Base-by-base conservation (phyloP, 2,329 filamentous ascomycete species). In the Cordyceps cicadae region DNA sequence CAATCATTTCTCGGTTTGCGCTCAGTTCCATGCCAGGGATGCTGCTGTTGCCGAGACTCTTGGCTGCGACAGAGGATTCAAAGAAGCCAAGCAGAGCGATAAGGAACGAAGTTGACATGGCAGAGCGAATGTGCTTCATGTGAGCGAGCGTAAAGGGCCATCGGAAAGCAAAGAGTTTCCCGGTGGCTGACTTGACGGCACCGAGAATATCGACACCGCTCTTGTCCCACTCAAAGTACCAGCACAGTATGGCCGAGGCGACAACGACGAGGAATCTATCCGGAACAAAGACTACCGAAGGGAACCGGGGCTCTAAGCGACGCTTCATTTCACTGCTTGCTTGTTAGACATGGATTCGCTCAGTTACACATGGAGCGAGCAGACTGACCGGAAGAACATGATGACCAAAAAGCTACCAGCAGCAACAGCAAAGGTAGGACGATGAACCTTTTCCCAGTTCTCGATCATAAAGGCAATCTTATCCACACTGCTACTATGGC, bases 41-140 rank as follows among this genome's bases (percentile, higher is more conserved):
- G 11, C 84, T 84, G 64, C 87, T 84, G 55, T 78, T 79, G 48
- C 84, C 83, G 7, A 99, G 77, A 64, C 90, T 93, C 75, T 97
- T 97, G 41, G 94, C 94, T 1, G 94, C 94, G 14, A 99, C 92
- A 0, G 92, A 96, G 3, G 91, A 96, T 74, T 99, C 94, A 68
- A 99, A 99, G 75, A 99, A 99, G n/a, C 94, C 94, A 0, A 99
- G 85, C 26, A 99, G 80, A 0, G 92, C 91, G 65, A 99, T 96
- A 59, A 97, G 80, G 69, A 99, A 96, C 0, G 91, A 89, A 0
- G 94, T 97, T 56, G 90, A 87, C 81, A 97, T 88, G 43, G 91
- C 89, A 64, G 91, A 88, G 24, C 89, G 87, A 59, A 95, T 89
- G 70, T 97, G 88, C 26, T 84, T 81, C 79, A 97, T 86, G 66